phyloP scores from a whole-genome alignment of 169 alveolate species.

The Babesia divergens region DNA sequence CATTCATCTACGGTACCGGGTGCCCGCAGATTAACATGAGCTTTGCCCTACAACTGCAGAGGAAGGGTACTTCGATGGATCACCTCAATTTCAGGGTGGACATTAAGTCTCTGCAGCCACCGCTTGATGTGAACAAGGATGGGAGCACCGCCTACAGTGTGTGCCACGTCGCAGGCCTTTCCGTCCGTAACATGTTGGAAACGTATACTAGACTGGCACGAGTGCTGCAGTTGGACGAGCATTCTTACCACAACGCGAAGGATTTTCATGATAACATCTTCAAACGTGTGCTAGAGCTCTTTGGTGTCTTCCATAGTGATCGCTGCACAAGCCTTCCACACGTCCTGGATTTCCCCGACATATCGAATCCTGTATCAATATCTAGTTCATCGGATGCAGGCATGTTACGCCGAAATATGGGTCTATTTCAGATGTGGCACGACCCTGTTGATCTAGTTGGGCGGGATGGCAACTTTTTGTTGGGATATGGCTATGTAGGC shows the following conservation, averaged over 20 bases:
- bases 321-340: slow-evolving; percentile 19
- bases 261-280: neutral
- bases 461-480: slow-evolving; percentile 80
- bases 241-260: neutral
- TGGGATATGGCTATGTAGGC: slow-evolving; percentile 83
- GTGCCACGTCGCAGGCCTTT: slow-evolving; percentile 51
- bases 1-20: slow-evolving; percentile 62
- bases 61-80: slow-evolving; percentile 87
- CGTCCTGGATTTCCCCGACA: slow-evolving; percentile 47
- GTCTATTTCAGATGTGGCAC: slow-evolving; percentile 61
- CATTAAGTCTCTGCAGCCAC: slow-evolving; percentile 80
- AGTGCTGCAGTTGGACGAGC: slow-evolving; percentile 28
- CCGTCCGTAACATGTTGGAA: slow-evolving; percentile 47
- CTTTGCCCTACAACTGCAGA: slow-evolving; percentile 78
- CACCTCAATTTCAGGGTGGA: slow-evolving; percentile 72
- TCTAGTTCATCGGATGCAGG: slow-evolving; percentile 51
- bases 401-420: slow-evolving; percentile 55
- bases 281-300: slow-evolving; percentile 26
- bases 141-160: slow-evolving; percentile 65
- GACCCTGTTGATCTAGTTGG: slow-evolving; percentile 81
- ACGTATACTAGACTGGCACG: slow-evolving; percentile 51
- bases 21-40: slow-evolving; percentile 74
- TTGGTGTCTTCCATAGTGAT: neutral
- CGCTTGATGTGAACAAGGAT: slow-evolving; percentile 62
- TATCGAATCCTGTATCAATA: slow-evolving; percentile 33